Percentiles rank a stretch among this genome's conserved stretches.
Evolutionary conservation across 2,329 filamentous ascomycete species (phyloP).

Genomic region (Arthroderma sp.): DNA sequence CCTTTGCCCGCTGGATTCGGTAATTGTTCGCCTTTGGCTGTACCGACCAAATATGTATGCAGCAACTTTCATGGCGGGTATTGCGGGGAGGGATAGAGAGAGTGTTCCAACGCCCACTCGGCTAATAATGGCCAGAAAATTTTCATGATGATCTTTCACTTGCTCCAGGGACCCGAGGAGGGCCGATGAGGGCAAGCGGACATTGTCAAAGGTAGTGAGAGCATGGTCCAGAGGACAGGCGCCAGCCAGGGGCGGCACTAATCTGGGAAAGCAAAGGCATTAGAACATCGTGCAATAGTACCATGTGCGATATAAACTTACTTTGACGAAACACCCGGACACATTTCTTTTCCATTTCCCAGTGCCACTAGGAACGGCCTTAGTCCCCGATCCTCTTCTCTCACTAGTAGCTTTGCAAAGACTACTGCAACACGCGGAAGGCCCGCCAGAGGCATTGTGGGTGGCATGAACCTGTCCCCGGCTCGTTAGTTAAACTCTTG

Average conservation of each 20-base stretch:
- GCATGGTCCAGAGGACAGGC: neutral
- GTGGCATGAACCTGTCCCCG: constrained; percentile 1
- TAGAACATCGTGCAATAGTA: too few species aligned
- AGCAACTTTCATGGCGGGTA: neutral
- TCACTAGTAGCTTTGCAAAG: neutral
- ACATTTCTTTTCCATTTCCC: constrained; percentile 1
- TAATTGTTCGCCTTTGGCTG: neutral
- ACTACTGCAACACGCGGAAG: constrained; percentile 1
- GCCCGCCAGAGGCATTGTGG: neutral
- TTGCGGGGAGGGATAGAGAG: neutral
- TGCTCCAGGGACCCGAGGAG: neutral
- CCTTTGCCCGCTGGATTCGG: neutral
- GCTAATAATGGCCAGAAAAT: neutral
- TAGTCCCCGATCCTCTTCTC: neutral
- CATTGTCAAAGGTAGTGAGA: neutral
- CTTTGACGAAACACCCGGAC: neutral
- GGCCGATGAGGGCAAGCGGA: neutral
- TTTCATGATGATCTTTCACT: neutral
- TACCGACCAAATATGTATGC: neutral
- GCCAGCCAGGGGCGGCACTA: neutral
- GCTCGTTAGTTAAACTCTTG: neutral
- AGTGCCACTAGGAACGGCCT: constrained; percentile 2
- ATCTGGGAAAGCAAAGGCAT: neutral
- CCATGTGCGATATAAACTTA: neutral
- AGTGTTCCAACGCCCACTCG: neutral